A percentile compares a stretch with the other conserved stretches of the same genome.
These are phyloP conservation scores for Phaeosphaeriaceae sp. DNA, from an alignment of 2,329 filamentous ascomycete species.

Conservation along the genomic window DNA sequence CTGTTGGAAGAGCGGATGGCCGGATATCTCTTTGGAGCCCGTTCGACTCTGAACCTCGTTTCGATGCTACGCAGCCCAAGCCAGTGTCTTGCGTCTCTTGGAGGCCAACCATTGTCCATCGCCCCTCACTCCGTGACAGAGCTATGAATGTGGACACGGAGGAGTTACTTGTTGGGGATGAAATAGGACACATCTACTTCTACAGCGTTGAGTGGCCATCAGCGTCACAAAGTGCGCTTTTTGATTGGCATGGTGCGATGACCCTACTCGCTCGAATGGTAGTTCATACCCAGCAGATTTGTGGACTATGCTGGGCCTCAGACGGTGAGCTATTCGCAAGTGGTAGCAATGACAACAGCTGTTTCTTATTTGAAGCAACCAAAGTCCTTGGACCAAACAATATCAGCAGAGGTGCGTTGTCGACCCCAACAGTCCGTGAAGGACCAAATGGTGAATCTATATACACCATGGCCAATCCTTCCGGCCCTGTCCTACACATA, in stretches of 20 bases:
- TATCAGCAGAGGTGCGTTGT: conserved; percentile 12
- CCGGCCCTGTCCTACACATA: conserved; percentile 53
- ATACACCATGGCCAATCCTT: conserved; percentile 42
- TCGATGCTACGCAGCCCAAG: conserved; percentile 73
- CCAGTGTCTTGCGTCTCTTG: conserved; percentile 83
- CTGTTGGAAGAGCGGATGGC: conserved; percentile 81
- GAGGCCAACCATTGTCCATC: conserved; percentile 66
- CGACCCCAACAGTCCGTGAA: conserved; percentile 30
- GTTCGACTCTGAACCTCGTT: conserved; percentile 71
- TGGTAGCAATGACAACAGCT: conserved; percentile 90
- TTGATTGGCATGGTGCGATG: conserved; percentile 79
- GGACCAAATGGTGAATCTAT: conserved; percentile 40
- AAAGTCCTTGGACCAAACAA: conserved; percentile 56
- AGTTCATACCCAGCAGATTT: conserved; percentile 87
- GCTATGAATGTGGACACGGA: conserved; percentile 69
- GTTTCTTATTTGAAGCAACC: conserved; percentile 77
- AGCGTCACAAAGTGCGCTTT: conserved; percentile 65
- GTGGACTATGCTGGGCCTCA: conserved; percentile 85
- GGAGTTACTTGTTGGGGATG: conserved; percentile 86
- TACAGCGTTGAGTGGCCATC: conserved; percentile 86
- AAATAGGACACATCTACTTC: conserved; percentile 81
- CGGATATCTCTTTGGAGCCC: conserved; percentile 79
- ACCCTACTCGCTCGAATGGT: conserved; percentile 77
- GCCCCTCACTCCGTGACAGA: conserved; percentile 57
- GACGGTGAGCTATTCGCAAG: conserved; percentile 81